Evolutionary conservation across 257 asterid genomes (phyloP), one percentile per base, ranked within the genome.

Genomic region (Striga asiatica): DNA sequence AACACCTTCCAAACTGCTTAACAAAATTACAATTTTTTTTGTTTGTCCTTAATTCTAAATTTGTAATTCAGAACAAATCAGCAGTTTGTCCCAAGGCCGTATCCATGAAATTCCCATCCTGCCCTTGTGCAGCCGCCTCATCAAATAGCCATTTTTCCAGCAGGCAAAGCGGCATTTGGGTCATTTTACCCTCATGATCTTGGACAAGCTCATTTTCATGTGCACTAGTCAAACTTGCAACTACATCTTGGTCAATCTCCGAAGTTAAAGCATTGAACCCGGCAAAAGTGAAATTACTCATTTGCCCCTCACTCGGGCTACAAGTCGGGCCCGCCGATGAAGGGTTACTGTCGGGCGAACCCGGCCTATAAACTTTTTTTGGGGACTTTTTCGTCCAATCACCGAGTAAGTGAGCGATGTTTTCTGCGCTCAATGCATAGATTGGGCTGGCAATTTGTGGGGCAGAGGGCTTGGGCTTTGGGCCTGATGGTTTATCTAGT

Each of bases 41-140:
- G 18, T 8, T 11, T 18, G 9, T 0, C 50, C n/a, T n/a, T n/a
- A n/a, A n/a, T n/a, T n/a, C n/a, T n/a, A n/a, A n/a, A n/a, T n/a
- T n/a, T n/a, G n/a, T n/a, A n/a, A n/a, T 63, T 84, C 88, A 84
- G 75, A 81, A 81, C 92, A 87, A 76, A 65, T 77, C 84, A 72
- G 87, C 76, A 81, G 92, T 81, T 73, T 60, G 93, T 55, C 71
- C 67, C 37, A 85, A 60, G 50, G 70, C 54, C 77, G 78, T 74
- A 32, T 78, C 78, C 85, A 82, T 66, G 65, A 80, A 68, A 46
- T 80, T 67, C 72, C 73, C 91, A 19, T 56, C 88, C 24, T 73
- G 88, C 29, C 80, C 83, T 32, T 78, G 92, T 29, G 65, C 82
- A 10, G 38, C 58, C 2, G 66, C 77, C 24, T 78, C 89, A 51